phyloP scores from a whole-genome alignment of 345 rosid genomes.

The Pistacia integerrima region DNA sequence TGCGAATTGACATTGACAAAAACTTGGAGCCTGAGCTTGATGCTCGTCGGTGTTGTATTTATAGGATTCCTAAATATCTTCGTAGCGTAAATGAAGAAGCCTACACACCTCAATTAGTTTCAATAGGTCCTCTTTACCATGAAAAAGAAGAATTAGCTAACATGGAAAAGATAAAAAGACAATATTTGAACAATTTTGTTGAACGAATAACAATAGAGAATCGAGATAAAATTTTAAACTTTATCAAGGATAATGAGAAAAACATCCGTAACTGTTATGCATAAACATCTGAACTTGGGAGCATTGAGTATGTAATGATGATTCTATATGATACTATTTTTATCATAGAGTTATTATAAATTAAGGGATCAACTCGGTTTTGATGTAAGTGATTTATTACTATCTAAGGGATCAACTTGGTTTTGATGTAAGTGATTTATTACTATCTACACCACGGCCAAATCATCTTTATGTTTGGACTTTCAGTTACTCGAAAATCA shows the following conservation, averaged over 20 bases:
- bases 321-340: not conserved
- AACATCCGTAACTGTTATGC: not conserved
- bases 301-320: not conserved
- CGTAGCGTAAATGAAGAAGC: not conserved
- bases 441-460: no score
- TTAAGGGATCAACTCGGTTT: no score
- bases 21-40: no score
- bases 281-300: accelerated
- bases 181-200: not conserved
- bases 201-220: not conserved
- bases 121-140: not conserved
- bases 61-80: not conserved
- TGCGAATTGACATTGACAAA: no score
- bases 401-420: no score
- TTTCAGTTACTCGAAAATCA: no score
- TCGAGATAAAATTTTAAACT: not conserved
- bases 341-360: not conserved
- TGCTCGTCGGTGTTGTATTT: not conserved
- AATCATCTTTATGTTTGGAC: no score
- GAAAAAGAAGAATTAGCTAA: no score
- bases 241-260: not conserved
- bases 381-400: no score
- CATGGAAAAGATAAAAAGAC: not conserved
- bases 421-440: no score
- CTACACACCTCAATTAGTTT: not conserved